Evolutionary conservation across 1,139 yeast species (phyloP), one percentile per base, ranked within the genome.

Genomic region (Trichomonascaceae sp.): DNA sequence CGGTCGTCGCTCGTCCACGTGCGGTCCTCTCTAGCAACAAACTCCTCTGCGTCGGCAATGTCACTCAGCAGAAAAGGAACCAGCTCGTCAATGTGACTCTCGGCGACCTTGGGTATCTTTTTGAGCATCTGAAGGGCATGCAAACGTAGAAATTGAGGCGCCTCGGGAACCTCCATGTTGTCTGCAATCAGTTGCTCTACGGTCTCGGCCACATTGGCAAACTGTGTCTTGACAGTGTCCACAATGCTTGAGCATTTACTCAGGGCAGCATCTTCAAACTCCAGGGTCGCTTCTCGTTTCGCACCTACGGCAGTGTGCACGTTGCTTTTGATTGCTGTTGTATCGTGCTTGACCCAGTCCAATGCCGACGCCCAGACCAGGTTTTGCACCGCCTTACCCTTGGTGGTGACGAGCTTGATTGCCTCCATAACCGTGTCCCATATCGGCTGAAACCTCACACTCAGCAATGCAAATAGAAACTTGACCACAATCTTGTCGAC

Each of bases 391-490:
- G 6, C 23, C 4, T 67, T 64, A 35, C 69, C 60, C 33, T 64
- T 65, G 9, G 57, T 61, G 9, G 62, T 56, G 6, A 77, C 54
- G 5, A 53, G 48, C 1, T 76, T 71, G 6, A 81, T 49, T 4
- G 70, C 66, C 41, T 77, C 89, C 37, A 66, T 61, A 2, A 80
- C 77, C 4, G 80, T 81, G 15, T 71, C 69, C 93, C 94, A 84
- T 18, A 78, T 66, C 1, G 98, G 98, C 40, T 84, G 80, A 47
- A 89, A 85, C 41, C 72, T 71, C 31, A 76, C 75, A 1, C 85
- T 67, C 32, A 87, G 59, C 41, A 80, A 63, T 17, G 96, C 97
- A 52, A 84, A 73, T 35, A 78, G 42, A 50, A 67, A 81, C 26
- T 69, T 64, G 13, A 76, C 62, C 17, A 78, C 64, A 4, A 71